Evolutionary conservation across 2,329 filamentous ascomycete genomes (phyloP), one percentile per base, ranked within the genome.

Genomic region (Cytospora chrysosperma): DNA sequence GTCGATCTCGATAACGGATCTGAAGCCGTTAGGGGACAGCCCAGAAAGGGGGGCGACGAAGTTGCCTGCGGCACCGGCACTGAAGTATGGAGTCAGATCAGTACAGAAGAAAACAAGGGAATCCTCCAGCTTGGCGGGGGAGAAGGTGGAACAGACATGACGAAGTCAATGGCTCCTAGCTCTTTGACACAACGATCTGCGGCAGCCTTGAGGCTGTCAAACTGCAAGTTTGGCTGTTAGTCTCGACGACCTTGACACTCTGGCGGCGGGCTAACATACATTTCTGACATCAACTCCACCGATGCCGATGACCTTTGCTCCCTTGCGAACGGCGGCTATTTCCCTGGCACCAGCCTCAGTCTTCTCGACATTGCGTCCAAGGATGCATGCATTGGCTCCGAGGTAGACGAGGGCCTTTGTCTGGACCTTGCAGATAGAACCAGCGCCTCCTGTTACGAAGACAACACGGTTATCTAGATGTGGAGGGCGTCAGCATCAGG

Each of bases 1-100:
- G 74, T 98, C 95, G 72, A 99, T 99, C 66, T 98, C 95, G 71
- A 98, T 94, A 68, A 99, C 95, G 0, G 91, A 83, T 76, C 93
- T 96, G 86, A 99, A 96, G 4, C 92, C 95, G 73, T 98, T 98
- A 64, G 90, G 78, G 49, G 87, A 92, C 56, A 98, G 85, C 67
- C 89, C 89, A 49, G 89, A 85, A 65, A 98, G 89, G 5, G 94
- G 90, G 0, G 92, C 90, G 26, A 99, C 83, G 76, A 98, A 99
- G 77, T 99, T 99, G 64, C 95, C 95, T 21, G 95, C 95, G 17
- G 95, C 95, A 57, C 95, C 95, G 24, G 94, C 94, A 74, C 91
- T 95, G 70, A 3, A 51, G 40, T 12, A 37, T 2, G 26, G 40
- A 40, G 64, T 63, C 32, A 67, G 40, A 64, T 63, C 32, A 67